These are phyloP conservation scores for Aspergillus tubingensis DNA, from an alignment of 2,329 filamentous ascomycete genomes.

Conservation along the genomic window DNA sequence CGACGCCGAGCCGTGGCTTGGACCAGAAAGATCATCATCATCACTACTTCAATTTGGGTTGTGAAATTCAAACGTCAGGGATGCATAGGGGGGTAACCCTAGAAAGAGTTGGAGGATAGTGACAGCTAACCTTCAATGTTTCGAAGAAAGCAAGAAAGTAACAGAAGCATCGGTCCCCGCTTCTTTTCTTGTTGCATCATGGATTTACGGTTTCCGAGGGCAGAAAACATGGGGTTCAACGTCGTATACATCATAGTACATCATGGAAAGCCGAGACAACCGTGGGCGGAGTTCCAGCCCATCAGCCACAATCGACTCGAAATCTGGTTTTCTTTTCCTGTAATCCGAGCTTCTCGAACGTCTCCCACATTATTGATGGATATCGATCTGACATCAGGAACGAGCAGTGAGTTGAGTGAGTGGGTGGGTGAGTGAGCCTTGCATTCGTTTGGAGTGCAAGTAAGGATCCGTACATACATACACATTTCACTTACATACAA, in stretches of 20 bases:
- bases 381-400: too few relatives aligned
- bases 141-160: not conserved
- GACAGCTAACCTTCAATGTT: not conserved
- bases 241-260: constrained; percentile 9
- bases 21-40: not conserved
- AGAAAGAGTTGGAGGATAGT: not conserved
- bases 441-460: not conserved
- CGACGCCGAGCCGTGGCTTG: constrained; percentile 6
- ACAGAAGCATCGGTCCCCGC: not conserved
- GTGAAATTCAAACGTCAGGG: not conserved
- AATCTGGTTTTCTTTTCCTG: not conserved
- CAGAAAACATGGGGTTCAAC: not conserved
- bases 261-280: constrained; percentile 1
- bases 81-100: not conserved
- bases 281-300: constrained; percentile 2
- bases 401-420: too few relatives aligned
- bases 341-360: not conserved
- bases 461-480: not conserved
- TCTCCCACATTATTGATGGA: too few relatives aligned
- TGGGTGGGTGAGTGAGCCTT: too few relatives aligned
- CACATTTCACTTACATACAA: not conserved
- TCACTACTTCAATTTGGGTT: not conserved
- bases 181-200: constrained; percentile 4
- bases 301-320: not conserved
- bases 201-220: not conserved